A percentile compares a stretch with the other conserved stretches of the same genome.
phyloP scores from a whole-genome alignment of 2,329 filamentous ascomycete genomes.

The Diaporthe longicolla region DNA sequence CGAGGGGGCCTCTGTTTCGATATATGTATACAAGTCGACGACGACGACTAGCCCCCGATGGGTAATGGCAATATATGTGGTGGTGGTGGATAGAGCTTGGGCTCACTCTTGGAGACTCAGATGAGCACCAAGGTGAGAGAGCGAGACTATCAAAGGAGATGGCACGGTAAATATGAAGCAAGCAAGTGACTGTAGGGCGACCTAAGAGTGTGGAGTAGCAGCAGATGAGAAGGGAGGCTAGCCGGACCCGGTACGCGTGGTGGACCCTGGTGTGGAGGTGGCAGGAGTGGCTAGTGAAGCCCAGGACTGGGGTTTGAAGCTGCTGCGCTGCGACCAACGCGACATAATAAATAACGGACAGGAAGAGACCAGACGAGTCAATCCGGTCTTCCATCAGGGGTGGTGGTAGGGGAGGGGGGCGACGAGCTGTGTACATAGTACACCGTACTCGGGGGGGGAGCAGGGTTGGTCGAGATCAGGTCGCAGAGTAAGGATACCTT shows the following conservation, averaged over 20 bases:
- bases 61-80: neutral
- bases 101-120: slow-evolving; percentile 12
- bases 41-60: neutral
- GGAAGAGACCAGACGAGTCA: slow-evolving; percentile 38
- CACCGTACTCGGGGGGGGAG: slow-evolving; percentile 28
- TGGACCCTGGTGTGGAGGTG: slow-evolving; percentile 37
- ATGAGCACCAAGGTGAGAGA: slow-evolving; percentile 21
- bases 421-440: slow-evolving; percentile 6
- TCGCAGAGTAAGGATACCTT: slow-evolving; percentile 29
- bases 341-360: slow-evolving; percentile 38
- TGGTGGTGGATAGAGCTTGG: slow-evolving; percentile 1
- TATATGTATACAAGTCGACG: neutral
- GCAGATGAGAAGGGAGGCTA: slow-evolving; percentile 42
- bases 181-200: slow-evolving; percentile 40
- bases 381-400: slow-evolving; percentile 38
- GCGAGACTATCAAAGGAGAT: slow-evolving; percentile 27
- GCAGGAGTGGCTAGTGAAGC: slow-evolving; percentile 38
- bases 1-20: neutral
- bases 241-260: slow-evolving; percentile 40
- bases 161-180: slow-evolving; percentile 42
- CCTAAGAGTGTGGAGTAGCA: slow-evolving; percentile 42
- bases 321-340: slow-evolving; percentile 39
- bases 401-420: slow-evolving; percentile 27
- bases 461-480: slow-evolving; percentile 35
- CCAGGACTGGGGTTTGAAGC: slow-evolving; percentile 36